Evolutionary conservation across 2,329 filamentous ascomycete species (phyloP), one percentile per base, ranked within the genome.

Genomic region (Calonectria pseudoturangicola): DNA sequence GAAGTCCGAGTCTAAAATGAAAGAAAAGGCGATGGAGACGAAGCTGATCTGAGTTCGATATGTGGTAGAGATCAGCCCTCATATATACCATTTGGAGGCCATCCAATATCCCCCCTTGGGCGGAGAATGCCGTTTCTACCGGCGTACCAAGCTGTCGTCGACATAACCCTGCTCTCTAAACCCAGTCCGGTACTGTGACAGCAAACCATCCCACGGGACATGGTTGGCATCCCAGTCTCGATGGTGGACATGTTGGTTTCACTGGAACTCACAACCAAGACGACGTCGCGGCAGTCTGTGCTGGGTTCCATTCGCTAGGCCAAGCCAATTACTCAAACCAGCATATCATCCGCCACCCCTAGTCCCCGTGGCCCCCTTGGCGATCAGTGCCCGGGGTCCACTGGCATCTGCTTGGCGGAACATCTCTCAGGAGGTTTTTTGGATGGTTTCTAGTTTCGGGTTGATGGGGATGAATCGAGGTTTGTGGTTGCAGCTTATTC

Each of bases 21-120:
- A 68, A 79, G 73, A 71, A 54, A 71, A 65, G 73, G 75, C 70
- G 77, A 79, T 79, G 78, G 64, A 74, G 71, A 76, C 72, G 71
- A 74, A 56, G 69, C 47, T 66, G 63, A 48, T 60, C 69, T 68
- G 18, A 41, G 39, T 50, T 67, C 50, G 9, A 73, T 54, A 73
- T 28, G 36, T 33, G 54, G 36, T 25, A 70, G 71, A 66, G 66
- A 65, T 54, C 36, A 41, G 36, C 62, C 33, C 54, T 64, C 54
- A 65, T 78, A 77, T 80, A 80, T 80, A 79, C 71, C 48, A 33
- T 65, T 70, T 50, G 51, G 36, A 54, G 28, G 28, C 25, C 6
- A 18, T 47, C 41, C 27, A 30, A 54, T 27, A 62, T 58, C 28
- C 43, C 28, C 50, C 50, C 27, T 51, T 21, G 33, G 25, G 45